phyloP scores from a whole-genome alignment of 768 basidiomycete species.

The Brasilioporus rufonigricans region DNA sequence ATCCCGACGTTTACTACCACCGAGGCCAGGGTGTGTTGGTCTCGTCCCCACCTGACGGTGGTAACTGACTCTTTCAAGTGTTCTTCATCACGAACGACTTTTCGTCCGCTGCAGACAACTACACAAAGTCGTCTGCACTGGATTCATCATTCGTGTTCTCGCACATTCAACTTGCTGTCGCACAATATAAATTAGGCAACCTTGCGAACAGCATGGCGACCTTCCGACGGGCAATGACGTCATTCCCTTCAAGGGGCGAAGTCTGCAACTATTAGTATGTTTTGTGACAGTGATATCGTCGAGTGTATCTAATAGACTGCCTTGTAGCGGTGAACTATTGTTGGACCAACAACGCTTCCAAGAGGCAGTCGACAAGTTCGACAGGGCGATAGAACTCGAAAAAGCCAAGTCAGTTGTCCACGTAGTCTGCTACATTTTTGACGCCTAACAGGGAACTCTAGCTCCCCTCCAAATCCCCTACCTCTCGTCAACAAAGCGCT shows the following conservation, averaged over 20 bases:
- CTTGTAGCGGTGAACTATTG: conserved; percentile 81
- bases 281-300: background rate
- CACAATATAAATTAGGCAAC: conserved; percentile 88
- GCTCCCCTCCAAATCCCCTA: conserved; percentile 74
- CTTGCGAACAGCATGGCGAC: conserved; percentile 82
- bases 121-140: conserved; percentile 83
- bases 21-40: conserved; percentile 78
- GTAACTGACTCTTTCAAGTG: conserved; percentile 44
- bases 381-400: conserved; percentile 87
- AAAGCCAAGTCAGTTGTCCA: conserved; percentile 54
- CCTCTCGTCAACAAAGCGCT: conserved; percentile 98
- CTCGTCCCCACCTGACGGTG: background rate
- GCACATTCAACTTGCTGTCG: conserved; percentile 96
- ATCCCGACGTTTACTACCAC: conserved; percentile 98
- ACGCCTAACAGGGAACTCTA: conserved; percentile 15
- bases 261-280: conserved; percentile 93
- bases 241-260: conserved; percentile 86
- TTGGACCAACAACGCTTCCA: conserved; percentile 87
- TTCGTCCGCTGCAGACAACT: conserved; percentile 82
- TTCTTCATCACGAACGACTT: conserved; percentile 95
- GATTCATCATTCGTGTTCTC: conserved; percentile 92
- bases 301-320: background rate
- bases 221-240: conserved; percentile 80
- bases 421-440: background rate
- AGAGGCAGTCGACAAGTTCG: conserved; percentile 91